A percentile compares a stretch with the other conserved stretches of the same genome.
These are phyloP conservation scores for Passalora sequoiae DNA, from an alignment of 2,329 filamentous ascomycete species.

Conservation along the genomic window DNA sequence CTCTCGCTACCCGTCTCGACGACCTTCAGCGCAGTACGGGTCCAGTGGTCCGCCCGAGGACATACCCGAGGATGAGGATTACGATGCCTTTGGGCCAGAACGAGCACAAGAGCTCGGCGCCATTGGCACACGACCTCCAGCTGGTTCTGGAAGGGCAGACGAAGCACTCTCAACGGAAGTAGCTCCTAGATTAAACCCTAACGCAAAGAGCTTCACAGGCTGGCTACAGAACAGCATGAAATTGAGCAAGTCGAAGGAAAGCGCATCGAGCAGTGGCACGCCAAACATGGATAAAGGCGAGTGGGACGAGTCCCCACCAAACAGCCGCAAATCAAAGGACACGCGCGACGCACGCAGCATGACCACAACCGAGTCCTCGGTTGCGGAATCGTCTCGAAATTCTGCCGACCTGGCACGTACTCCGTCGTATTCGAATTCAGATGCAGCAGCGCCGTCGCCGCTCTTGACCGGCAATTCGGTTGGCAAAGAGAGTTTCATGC, in stretches of 20 bases:
- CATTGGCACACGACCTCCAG: slow-evolving; percentile 65
- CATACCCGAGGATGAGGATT: slow-evolving; percentile 47
- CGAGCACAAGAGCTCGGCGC: slow-evolving; percentile 54
- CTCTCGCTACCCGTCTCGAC: slow-evolving; percentile 71
- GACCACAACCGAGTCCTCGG: slow-evolving; percentile 32
- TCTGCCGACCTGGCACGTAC: slow-evolving; percentile 29
- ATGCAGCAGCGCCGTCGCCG: slow-evolving; percentile 36
- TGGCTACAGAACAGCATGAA: slow-evolving; percentile 51
- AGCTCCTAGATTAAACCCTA: slow-evolving; percentile 69
- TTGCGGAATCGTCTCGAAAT: slow-evolving; percentile 27
- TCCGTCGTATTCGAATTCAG: slow-evolving; percentile 37
- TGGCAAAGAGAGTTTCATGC: slow-evolving; percentile 47
- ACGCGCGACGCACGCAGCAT: slow-evolving; percentile 41
- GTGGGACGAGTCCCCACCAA: slow-evolving; percentile 34
- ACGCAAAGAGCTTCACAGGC: slow-evolving; percentile 80
- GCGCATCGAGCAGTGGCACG: slow-evolving; percentile 17
- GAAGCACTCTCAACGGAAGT: slow-evolving; percentile 22
- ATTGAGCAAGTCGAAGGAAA: slow-evolving; percentile 32
- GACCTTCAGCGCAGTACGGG: slow-evolving; percentile 73
- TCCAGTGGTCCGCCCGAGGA: slow-evolving; percentile 59
- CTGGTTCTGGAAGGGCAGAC: slow-evolving; percentile 20
- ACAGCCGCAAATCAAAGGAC: slow-evolving; percentile 41
- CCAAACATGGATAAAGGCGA: slow-evolving; percentile 23
- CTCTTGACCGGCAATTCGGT: slow-evolving; percentile 27
- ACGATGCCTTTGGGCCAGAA: slow-evolving; percentile 36